Evolutionary conservation across 208 protist species (phyloP).

Genomic region (Zelonia costaricensis): DNA sequence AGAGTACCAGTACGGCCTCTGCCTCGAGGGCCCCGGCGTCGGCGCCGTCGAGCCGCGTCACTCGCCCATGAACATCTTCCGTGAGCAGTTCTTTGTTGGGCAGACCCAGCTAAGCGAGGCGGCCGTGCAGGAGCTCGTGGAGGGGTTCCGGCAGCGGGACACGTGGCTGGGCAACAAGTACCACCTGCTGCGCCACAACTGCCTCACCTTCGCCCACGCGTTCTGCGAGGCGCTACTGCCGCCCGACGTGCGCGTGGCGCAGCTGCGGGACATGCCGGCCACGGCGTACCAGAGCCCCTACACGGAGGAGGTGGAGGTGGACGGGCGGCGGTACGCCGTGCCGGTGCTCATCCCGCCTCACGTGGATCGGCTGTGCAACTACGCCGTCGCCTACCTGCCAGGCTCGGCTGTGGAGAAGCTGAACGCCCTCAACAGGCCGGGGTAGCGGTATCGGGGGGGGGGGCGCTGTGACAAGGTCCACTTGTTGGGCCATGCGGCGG

Average conservation of each 20-base stretch:
- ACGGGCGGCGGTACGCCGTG: constrained; percentile 14
- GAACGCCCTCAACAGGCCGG: constrained; percentile 32
- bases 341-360: constrained; percentile 51
- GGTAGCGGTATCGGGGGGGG: too few species aligned
- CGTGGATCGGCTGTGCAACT: constrained; percentile 41
- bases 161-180: constrained; percentile 55
- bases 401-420: constrained; percentile 26
- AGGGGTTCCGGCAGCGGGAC: constrained; percentile 23
- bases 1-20: constrained; percentile 67
- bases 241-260: constrained; percentile 29
- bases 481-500: too few species aligned
- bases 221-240: constrained; percentile 50
- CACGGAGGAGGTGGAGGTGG: constrained; percentile 35
- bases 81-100: constrained; percentile 74
- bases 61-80: constrained; percentile 65
- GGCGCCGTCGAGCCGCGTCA: constrained; percentile 36
- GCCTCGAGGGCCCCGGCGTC: constrained; percentile 45
- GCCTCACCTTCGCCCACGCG: constrained; percentile 61
- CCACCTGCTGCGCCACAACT: constrained; percentile 75
- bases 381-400: constrained; percentile 27
- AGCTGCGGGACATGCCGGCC: constrained; percentile 3
- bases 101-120: constrained; percentile 36
- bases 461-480: too few species aligned
- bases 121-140: constrained; percentile 36
- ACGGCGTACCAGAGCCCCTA: constrained; percentile 25